Percentiles rank a stretch among this genome's conserved stretches.
Evolutionary conservation across 768 basidiomycete species (phyloP).

Genomic region (Suillus brevipes): DNA sequence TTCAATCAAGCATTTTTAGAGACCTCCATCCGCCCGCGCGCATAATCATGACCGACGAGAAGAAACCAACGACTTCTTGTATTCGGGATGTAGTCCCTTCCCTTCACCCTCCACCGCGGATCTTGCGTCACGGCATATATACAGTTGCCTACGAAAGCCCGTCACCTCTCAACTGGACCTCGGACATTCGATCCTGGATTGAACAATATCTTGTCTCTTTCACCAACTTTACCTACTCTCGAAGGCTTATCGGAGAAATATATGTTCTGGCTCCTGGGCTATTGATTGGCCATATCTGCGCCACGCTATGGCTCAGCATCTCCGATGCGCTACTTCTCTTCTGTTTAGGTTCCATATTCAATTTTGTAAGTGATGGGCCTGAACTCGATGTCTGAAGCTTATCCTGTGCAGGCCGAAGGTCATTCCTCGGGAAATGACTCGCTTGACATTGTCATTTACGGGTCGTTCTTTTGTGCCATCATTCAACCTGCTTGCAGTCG

Average conservation of each 20-base stretch:
- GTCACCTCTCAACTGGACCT: not conserved
- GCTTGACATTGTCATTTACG: slow-evolving; percentile 23
- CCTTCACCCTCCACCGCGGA: not conserved
- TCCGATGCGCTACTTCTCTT: slow-evolving; percentile 38
- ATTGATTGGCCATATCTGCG: slow-evolving; percentile 26
- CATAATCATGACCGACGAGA: slow-evolving; percentile 1
- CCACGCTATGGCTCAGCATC: slow-evolving; percentile 31
- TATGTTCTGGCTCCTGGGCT: slow-evolving; percentile 21
- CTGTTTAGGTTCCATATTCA: slow-evolving; percentile 33
- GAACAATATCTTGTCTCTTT: not conserved
- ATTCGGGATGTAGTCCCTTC: not conserved
- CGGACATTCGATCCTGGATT: not conserved
- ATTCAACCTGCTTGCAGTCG: slow-evolving; percentile 25
- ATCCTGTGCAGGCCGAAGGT: slow-evolving; percentile 17
- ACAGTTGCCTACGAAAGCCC: slow-evolving; percentile 22
- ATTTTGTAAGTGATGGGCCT: slow-evolving; percentile 17
- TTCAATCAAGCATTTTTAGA: not conserved
- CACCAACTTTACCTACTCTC: slow-evolving; percentile 5
- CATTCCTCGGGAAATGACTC: not conserved
- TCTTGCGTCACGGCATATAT: slow-evolving; percentile 23
- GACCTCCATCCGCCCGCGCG: not conserved
- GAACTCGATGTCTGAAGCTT: not conserved
- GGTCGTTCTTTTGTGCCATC: slow-evolving; percentile 30
- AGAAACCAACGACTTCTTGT: not conserved
- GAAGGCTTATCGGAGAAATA: slow-evolving; percentile 18